A percentile compares a stretch with the other conserved stretches of the same genome.
phyloP scores from a whole-genome alignment of 495 filamentous ascomycete species.

The Mycothermus thermophilus region DNA sequence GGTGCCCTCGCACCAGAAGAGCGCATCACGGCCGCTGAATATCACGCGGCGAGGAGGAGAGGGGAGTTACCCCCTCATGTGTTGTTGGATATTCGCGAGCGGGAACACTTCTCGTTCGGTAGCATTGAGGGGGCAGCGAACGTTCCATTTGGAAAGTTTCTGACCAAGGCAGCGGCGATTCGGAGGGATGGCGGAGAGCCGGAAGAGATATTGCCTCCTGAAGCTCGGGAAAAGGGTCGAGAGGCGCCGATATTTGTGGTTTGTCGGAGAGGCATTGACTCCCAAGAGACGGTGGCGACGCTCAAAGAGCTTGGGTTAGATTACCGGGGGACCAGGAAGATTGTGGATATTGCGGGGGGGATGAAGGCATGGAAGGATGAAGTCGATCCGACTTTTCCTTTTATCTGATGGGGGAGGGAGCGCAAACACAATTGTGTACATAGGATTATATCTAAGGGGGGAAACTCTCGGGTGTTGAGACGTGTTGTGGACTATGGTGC shows the following conservation, averaged over 20 bases:
- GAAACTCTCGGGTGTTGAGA: slow-evolving; percentile 3
- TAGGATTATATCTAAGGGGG: neutral
- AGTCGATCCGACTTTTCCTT: slow-evolving; percentile 60
- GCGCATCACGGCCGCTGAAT: slow-evolving; percentile 47
- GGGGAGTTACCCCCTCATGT: slow-evolving; percentile 28
- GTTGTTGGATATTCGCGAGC: slow-evolving; percentile 71
- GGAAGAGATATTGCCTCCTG: slow-evolving; percentile 1
- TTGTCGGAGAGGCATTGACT: slow-evolving; percentile 81
- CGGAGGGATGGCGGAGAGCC: slow-evolving; percentile 9
- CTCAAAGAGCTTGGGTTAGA: slow-evolving; percentile 56
- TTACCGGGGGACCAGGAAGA: slow-evolving; percentile 38
- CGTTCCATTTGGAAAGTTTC: slow-evolving; percentile 52
- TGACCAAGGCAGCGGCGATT: slow-evolving; percentile 16
- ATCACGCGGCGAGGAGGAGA: slow-evolving; percentile 18
- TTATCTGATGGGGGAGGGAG: slow-evolving; percentile 19
- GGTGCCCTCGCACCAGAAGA: slow-evolving; percentile 38
- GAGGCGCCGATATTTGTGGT: slow-evolving; percentile 54
- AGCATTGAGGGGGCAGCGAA: slow-evolving; percentile 61
- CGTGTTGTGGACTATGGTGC: slow-evolving; percentile 3
- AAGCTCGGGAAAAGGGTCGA: neutral
- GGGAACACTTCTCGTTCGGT: slow-evolving; percentile 73
- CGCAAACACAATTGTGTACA: neutral
- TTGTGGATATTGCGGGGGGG: slow-evolving; percentile 71
- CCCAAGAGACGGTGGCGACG: slow-evolving; percentile 59
- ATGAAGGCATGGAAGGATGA: slow-evolving; percentile 71